Evolutionary conservation across 2,329 filamentous ascomycete genomes (phyloP).

Genomic region (Fusarium brachygibbosum): DNA sequence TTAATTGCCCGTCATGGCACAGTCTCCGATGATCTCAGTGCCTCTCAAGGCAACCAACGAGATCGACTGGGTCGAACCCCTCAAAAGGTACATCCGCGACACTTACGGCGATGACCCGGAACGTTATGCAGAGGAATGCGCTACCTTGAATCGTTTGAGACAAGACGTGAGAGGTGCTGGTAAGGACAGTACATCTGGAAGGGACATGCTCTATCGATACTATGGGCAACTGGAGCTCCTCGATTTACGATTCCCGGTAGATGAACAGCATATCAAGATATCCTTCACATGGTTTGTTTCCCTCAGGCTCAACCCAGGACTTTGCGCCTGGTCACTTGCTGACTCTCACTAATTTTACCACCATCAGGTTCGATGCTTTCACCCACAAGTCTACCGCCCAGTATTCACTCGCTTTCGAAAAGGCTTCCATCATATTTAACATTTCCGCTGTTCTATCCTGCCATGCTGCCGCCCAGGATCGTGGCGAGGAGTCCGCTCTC

Average conservation of each 20-base stretch:
- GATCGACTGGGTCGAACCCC: slow-evolving; percentile 94
- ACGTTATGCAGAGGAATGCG: slow-evolving; percentile 94
- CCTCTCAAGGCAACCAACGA: slow-evolving; percentile 95
- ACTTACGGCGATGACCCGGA: slow-evolving; percentile 98
- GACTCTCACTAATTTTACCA: slow-evolving; percentile 12
- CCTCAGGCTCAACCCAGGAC: neutral
- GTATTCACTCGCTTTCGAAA: slow-evolving; percentile 97
- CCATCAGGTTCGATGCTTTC: slow-evolving; percentile 95
- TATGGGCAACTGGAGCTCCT: slow-evolving; percentile 97
- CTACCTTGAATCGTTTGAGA: slow-evolving; percentile 90
- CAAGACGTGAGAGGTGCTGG: slow-evolving; percentile 99
- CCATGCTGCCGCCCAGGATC: slow-evolving; percentile 92
- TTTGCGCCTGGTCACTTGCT: neutral
- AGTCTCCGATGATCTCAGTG: slow-evolving; percentile 94
- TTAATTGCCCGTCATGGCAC: slow-evolving; percentile 69
- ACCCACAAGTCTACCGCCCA: slow-evolving; percentile 98
- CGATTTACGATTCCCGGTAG: slow-evolving; percentile 94
- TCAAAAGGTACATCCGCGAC: slow-evolving; percentile 93
- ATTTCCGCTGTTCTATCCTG: slow-evolving; percentile 97
- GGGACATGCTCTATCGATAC: slow-evolving; percentile 95
- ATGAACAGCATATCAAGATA: slow-evolving; percentile 99
- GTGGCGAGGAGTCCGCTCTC: slow-evolving; percentile 90
- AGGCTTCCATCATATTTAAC: slow-evolving; percentile 99
- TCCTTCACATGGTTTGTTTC: slow-evolving; percentile 90
- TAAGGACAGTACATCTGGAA: slow-evolving; percentile 93